Evolutionary conservation across 192 early-diverging fungal genomes (phyloP).

Genomic region (Martensiomyces pterosporus): DNA sequence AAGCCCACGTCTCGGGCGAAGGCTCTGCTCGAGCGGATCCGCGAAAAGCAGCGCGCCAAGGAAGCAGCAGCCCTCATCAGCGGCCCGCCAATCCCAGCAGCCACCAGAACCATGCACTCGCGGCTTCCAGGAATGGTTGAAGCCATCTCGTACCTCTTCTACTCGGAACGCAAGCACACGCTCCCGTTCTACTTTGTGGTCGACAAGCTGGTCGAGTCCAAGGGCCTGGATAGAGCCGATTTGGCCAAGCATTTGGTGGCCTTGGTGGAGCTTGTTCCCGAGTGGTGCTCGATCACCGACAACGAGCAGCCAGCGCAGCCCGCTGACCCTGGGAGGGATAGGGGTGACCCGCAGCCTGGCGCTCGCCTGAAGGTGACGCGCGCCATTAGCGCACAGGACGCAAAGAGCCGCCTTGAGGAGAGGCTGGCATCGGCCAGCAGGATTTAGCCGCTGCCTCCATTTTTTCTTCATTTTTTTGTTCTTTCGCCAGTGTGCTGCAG

Average conservation of each 20-base stretch:
- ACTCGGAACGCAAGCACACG: constrained; percentile 31
- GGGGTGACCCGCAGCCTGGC: constrained; percentile 12
- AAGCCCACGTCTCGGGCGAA: constrained; percentile 9
- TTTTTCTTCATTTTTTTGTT: too few species aligned
- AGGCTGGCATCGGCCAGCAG: constrained; percentile 10
- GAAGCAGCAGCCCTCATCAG: constrained; percentile 5
- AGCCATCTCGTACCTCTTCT: constrained; percentile 46
- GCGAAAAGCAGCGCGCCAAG: constrained; percentile 41
- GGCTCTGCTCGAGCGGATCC: constrained; percentile 46
- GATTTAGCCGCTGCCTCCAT: too few species aligned
- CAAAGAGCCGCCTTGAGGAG: constrained; percentile 14
- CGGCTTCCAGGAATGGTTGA: constrained; percentile 39
- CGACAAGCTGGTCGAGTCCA: constrained; percentile 37
- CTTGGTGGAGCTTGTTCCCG: constrained; percentile 30
- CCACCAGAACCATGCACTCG: constrained; percentile 38
- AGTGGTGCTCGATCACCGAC: constrained; percentile 34
- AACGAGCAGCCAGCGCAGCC: too few species aligned
- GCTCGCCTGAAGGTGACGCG: constrained; percentile 25
- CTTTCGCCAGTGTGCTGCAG: too few species aligned
- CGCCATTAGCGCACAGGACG: constrained; percentile 32
- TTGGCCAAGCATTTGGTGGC: constrained; percentile 14
- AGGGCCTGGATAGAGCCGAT: constrained; percentile 26
- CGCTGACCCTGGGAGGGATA: neutral
- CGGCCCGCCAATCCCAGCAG: constrained; percentile 1
- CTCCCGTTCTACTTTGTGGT: constrained; percentile 32